phyloP scores from a whole-genome alignment of 129 eudicot species.

The Flaveria brownii region DNA sequence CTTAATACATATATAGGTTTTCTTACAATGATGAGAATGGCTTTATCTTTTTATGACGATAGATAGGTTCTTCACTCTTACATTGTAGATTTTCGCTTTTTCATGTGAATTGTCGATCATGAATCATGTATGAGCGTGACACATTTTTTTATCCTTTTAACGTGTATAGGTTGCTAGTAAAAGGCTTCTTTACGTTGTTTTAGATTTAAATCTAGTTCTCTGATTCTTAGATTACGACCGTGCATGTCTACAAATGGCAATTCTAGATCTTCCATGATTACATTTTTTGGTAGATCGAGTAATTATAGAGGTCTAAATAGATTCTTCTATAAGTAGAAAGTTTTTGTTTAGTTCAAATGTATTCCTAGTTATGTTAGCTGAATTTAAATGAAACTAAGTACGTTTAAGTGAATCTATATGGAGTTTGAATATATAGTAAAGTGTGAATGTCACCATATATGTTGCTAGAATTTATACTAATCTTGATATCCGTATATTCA shows the following conservation, averaged over 20 bases:
- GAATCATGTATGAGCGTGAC: neutral
- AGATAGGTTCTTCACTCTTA: neutral
- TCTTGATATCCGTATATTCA: neutral
- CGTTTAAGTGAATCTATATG: neutral
- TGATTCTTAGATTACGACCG: neutral
- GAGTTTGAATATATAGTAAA: neutral
- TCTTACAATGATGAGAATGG: neutral
- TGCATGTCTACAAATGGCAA: neutral
- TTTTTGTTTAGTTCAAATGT: neutral
- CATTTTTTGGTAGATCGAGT: neutral
- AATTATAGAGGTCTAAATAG: neutral
- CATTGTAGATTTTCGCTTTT: neutral
- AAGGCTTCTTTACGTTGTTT: neutral
- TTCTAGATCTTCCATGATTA: neutral
- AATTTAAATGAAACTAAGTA: neutral
- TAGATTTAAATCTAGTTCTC: slow-evolving; percentile 3
- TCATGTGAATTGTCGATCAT: neutral
- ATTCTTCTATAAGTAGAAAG: neutral
- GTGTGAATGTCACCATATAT: neutral
- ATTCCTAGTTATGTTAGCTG: neutral
- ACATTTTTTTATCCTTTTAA: neutral
- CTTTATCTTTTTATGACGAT: neutral
- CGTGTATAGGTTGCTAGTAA: neutral
- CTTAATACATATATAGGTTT: neutral
- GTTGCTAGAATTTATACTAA: neutral